Percentiles rank a stretch among this genome's conserved stretches.
phyloP scores from a whole-genome alignment of 2,329 filamentous ascomycete species.

The Cadophora malorum region DNA sequence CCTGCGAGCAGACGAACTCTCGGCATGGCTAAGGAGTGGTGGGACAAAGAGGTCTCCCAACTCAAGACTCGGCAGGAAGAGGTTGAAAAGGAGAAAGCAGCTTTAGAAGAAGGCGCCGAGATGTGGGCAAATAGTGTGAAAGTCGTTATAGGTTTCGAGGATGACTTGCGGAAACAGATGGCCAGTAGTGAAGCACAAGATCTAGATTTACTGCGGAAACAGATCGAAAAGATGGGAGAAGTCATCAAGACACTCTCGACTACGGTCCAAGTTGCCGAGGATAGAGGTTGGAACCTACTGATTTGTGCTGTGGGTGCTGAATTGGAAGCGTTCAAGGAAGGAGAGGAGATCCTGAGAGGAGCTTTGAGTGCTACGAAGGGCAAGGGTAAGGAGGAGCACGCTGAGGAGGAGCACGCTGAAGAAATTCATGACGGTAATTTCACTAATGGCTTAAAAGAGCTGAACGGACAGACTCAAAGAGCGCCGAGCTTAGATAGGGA shows the following conservation, averaged over 20 bases:
- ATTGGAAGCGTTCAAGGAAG: conserved; percentile 69
- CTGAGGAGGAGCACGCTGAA: conserved; percentile 16
- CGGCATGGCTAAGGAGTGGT: conserved; percentile 75
- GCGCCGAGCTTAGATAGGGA: conserved; percentile 26
- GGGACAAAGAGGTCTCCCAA: conserved; percentile 65
- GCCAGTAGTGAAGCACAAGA: conserved; percentile 48
- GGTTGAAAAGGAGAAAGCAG: conserved; percentile 66
- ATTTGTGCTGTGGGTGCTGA: conserved; percentile 80
- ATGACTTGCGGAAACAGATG: conserved; percentile 64
- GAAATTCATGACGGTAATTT: conserved; percentile 19
- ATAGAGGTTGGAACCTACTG: conserved; percentile 74
- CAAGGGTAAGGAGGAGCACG: background rate
- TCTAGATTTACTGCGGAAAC: conserved; percentile 50
- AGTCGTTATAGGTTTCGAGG: conserved; percentile 69
- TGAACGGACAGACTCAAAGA: conserved; percentile 20
- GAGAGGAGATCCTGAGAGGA: conserved; percentile 59
- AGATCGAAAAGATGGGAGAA: conserved; percentile 61
- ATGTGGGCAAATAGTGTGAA: conserved; percentile 70
- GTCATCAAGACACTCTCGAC: conserved; percentile 62
- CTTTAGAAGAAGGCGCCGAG: conserved; percentile 69
- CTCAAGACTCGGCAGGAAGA: conserved; percentile 61
- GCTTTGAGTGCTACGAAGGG: conserved; percentile 41
- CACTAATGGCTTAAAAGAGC: conserved; percentile 23
- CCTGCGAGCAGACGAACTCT: conserved; percentile 70
- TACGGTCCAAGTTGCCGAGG: conserved; percentile 61